phyloP scores from a whole-genome alignment of 2,329 filamentous ascomycete genomes.

The Simplicillium sp. region DNA sequence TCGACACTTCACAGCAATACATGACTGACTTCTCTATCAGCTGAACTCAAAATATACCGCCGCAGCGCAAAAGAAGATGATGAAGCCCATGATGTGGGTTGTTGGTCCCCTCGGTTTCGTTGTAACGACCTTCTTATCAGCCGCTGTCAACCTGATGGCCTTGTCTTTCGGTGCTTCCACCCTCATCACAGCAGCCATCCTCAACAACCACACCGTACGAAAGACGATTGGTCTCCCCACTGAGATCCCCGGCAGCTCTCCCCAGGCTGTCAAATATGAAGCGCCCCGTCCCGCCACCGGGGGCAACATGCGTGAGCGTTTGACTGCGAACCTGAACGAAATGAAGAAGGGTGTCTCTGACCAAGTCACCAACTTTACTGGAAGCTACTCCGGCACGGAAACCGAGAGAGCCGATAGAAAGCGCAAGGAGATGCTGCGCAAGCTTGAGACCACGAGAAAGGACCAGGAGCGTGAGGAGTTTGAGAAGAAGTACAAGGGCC shows the following conservation, averaged over 20 bases:
- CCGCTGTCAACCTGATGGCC: conserved; percentile 39
- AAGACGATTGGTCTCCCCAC: conserved; percentile 26
- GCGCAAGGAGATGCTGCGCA: conserved; percentile 21
- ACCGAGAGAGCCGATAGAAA: conserved; percentile 24
- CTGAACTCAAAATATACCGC: conserved; percentile 24
- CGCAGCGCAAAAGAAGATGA: conserved; percentile 22
- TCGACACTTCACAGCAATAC: background rate
- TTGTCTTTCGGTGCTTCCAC: conserved; percentile 27
- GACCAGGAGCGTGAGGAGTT: conserved; percentile 27
- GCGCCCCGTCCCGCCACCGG: conserved; percentile 18
- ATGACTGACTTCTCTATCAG: conserved; percentile 16
- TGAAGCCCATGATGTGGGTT: conserved; percentile 32
- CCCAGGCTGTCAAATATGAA: conserved; percentile 20
- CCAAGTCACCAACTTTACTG: conserved; percentile 22
- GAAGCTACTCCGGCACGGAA: conserved; percentile 19
- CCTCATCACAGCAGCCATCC: conserved; percentile 24
- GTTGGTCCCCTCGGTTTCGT: conserved; percentile 33
- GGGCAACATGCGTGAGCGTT: conserved; percentile 18
- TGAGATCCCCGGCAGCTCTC: conserved; percentile 12
- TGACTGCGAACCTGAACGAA: conserved; percentile 22
- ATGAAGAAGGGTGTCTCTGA: conserved; percentile 27
- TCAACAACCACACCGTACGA: conserved; percentile 29
- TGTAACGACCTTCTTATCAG: conserved; percentile 35
- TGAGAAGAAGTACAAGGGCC: conserved; percentile 29
- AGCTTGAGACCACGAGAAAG: conserved; percentile 24